phyloP scores from a whole-genome alignment of 805 yeast species.

The Kregervanrija fluxuum region DNA sequence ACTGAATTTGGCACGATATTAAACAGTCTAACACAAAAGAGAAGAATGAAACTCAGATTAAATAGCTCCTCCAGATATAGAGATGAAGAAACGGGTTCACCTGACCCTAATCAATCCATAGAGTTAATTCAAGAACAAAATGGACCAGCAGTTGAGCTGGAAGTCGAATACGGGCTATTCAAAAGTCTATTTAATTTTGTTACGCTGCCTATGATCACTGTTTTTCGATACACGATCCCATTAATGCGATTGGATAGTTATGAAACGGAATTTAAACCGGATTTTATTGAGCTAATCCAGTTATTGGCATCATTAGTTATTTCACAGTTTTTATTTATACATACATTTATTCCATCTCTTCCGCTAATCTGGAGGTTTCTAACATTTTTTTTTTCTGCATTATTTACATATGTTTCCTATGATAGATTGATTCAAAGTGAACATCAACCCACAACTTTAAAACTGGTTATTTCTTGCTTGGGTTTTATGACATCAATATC shows the following conservation, averaged over 20 bases:
- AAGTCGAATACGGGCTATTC: not conserved
- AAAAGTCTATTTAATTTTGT: slow-evolving; percentile 8
- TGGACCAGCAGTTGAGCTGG: slow-evolving; percentile 5
- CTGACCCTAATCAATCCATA: not conserved
- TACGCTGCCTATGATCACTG: slow-evolving; percentile 14
- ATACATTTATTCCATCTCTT: slow-evolving; percentile 14
- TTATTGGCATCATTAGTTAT: slow-evolving; percentile 15
- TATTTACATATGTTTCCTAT: slow-evolving; percentile 13
- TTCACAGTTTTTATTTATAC: slow-evolving; percentile 16
- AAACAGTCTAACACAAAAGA: slow-evolving; percentile 17
- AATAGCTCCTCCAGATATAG: slow-evolving; percentile 7
- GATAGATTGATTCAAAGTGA: slow-evolving; percentile 13
- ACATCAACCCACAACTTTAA: slow-evolving; percentile 16
- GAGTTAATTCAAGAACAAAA: slow-evolving; percentile 1
- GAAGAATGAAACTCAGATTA: slow-evolving; percentile 11
- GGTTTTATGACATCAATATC: slow-evolving; percentile 66
- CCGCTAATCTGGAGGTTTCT: not conserved
- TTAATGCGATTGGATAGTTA: slow-evolving; percentile 16
- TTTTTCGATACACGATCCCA: slow-evolving; percentile 21
- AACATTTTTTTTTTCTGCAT: slow-evolving; percentile 4
- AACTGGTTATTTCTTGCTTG: slow-evolving; percentile 29
- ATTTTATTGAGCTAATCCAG: slow-evolving; percentile 11
- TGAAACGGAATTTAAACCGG: slow-evolving; percentile 15
- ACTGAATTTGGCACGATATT: slow-evolving; percentile 23
- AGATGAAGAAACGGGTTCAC: slow-evolving; percentile 1